A percentile compares a stretch with the other conserved stretches of the same genome.
Evolutionary conservation across 1,139 yeast species (phyloP).

Genomic region (Suhomyces coccinellae): DNA sequence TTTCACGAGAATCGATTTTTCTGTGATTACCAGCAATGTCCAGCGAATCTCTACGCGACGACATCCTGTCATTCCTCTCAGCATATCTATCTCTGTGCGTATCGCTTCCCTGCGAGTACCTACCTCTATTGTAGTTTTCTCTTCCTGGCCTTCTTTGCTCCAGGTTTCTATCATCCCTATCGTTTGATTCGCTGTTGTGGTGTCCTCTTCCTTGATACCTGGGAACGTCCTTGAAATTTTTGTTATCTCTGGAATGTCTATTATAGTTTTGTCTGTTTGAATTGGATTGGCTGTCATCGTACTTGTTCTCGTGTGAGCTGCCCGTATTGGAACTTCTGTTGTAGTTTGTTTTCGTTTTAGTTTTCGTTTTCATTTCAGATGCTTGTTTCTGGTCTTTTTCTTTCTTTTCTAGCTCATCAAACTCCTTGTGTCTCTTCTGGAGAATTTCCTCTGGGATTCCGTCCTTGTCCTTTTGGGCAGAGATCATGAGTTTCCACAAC

Average conservation of each 20-base stretch:
- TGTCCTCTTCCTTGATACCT: not conserved
- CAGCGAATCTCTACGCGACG: too few species aligned
- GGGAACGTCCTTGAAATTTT: too few species aligned
- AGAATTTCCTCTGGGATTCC: conserved; percentile 41
- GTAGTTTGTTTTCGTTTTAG: conserved; percentile 27
- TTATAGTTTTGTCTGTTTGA: not conserved
- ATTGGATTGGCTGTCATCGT: not conserved
- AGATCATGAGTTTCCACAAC: conserved; percentile 41
- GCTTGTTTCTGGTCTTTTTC: not conserved
- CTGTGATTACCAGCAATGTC: too few species aligned
- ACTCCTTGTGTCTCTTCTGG: conserved; percentile 17
- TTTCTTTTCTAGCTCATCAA: conserved; percentile 8
- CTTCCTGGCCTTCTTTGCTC: too few species aligned
- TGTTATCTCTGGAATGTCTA: not conserved
- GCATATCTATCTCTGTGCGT: not conserved
- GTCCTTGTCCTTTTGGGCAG: conserved; percentile 40
- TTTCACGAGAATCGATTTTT: too few species aligned
- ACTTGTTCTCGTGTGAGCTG: not conserved
- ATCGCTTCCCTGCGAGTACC: not conserved
- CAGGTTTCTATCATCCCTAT: not conserved
- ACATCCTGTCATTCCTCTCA: not conserved
- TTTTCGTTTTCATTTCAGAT: not conserved
- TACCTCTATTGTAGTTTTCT: not conserved
- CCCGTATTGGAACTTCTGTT: conserved; percentile 20
- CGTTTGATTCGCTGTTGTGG: not conserved